Conservation (phyloP, 768 basidiomycete species). For the Tricholoma sp. region DNA sequence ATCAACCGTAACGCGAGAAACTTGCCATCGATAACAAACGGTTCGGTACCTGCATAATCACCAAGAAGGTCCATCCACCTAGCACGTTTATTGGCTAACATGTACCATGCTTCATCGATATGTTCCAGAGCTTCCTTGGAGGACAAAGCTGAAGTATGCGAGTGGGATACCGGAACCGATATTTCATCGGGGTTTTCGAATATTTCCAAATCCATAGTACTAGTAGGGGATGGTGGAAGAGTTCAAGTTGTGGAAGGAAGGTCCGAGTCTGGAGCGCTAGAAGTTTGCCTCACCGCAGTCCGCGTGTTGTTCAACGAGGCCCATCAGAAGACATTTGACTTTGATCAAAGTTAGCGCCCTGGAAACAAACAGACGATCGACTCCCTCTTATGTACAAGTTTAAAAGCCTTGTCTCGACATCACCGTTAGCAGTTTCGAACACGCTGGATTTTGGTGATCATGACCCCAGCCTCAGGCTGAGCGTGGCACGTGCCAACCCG, state of each 20-base stretch:
- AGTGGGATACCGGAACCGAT: not conserved
- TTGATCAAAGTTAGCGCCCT: no score
- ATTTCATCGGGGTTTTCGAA: slow-evolving; percentile 10
- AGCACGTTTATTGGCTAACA: slow-evolving; percentile 9
- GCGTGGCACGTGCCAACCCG: no score
- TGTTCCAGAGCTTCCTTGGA: slow-evolving; percentile 8
- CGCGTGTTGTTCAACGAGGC: not conserved
- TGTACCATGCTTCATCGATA: slow-evolving; percentile 16
- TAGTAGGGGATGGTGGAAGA: not conserved
- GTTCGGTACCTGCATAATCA: slow-evolving; percentile 64
- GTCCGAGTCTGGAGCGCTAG: not conserved
- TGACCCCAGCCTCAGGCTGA: no score
- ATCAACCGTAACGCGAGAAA: not conserved
- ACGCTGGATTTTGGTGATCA: no score
- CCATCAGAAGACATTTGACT: no score
- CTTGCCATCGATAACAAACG: slow-evolving; percentile 61
- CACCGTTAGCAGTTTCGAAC: no score
- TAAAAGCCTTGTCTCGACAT: no score
- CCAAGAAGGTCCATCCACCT: slow-evolving; percentile 63
- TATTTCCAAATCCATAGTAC: slow-evolving; percentile 16
- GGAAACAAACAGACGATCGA: no score
- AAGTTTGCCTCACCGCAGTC: not conserved
- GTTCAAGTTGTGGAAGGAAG: not conserved
- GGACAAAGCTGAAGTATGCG: not conserved
- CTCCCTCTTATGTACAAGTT: no score